Evolutionary conservation across 768 basidiomycete genomes (phyloP).

Genomic region (Boletus eberwhitei): DNA sequence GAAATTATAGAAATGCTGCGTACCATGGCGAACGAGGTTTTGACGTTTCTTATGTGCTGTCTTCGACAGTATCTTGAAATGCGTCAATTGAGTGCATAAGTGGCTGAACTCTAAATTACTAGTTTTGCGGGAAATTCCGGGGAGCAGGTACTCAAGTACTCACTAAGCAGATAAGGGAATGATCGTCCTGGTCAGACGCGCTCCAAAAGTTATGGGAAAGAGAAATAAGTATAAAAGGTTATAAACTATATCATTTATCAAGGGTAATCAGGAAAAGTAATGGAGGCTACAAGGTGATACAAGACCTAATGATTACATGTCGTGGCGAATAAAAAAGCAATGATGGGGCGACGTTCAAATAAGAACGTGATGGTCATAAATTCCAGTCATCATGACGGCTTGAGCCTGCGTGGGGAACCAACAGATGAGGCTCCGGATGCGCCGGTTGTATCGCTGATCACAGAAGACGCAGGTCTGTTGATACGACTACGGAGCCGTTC

Average conservation of each 20-base stretch:
- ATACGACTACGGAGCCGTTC: constrained; percentile 65
- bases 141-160: neutral
- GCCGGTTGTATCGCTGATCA: constrained; percentile 22
- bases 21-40: constrained; percentile 27
- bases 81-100: neutral
- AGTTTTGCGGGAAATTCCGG: constrained; percentile 30
- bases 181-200: neutral
- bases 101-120: constrained; percentile 34
- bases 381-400: constrained; percentile 15
- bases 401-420: constrained; percentile 30
- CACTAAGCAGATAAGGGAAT: too few species aligned
- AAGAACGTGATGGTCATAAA: neutral
- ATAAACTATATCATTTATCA: neutral
- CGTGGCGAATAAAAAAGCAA: neutral
- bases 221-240: neutral
- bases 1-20: neutral
- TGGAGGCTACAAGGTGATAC: constrained; percentile 19
- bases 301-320: constrained; percentile 19
- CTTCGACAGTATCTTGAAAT: neutral
- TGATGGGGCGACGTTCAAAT: neutral
- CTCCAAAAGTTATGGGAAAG: neutral
- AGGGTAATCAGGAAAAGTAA: neutral
- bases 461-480: constrained; percentile 51
- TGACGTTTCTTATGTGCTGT: constrained; percentile 4
- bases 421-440: constrained; percentile 22